Evolutionary conservation across 1,139 yeast genomes (phyloP), one percentile per base, ranked within the genome.

Genomic region (Suhomyces terraborum): DNA sequence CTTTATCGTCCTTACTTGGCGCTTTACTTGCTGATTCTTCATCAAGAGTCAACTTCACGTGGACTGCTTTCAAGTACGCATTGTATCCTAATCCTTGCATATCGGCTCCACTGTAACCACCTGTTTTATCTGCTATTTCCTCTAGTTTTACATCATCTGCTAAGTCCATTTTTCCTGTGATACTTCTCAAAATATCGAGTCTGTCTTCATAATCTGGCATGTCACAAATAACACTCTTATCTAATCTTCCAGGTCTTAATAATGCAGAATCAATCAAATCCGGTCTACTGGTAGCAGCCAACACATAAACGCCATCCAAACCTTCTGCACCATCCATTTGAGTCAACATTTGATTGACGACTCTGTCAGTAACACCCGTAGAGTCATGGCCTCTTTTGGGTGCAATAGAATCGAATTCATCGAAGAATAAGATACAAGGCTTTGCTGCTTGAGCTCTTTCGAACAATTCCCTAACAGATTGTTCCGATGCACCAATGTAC

Each of bases 311-410:
- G 1, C 98, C 98, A 55, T 91, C 97, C 26, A 91, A 69, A 0
- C 98, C 98, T 62, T 93, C 98, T 1, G 98, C 98, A 67, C 99
- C 99, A 64, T 93, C 99, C 96, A 93, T 89, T 61, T 94, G 98
- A 0, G 98, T 93, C 56, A 93, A 77, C 82, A 93, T 80, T 60
- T 93, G 98, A 63, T 94, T 94, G 29, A 93, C 98, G 30, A 93
- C 97, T 56, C 98, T 77, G 61, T 93, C 98, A 1, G 98, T 93
- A 4, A 93, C 98, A 46, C 98, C 98, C 0, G 98, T 91, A 2
- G 96, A 87, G 58, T 93, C 98, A 58, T 91, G 98, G 1, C 98
- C 98, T 72, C 98, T 82, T 62, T 91, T 91, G 1, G 98, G 98
- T 0, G 98, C 98, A 56, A 93, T 88, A 0, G 98, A 88, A 54